Conservation (phyloP, 1,284 basidiomycete genomes). For the Sporisorium exsertum region DNA sequence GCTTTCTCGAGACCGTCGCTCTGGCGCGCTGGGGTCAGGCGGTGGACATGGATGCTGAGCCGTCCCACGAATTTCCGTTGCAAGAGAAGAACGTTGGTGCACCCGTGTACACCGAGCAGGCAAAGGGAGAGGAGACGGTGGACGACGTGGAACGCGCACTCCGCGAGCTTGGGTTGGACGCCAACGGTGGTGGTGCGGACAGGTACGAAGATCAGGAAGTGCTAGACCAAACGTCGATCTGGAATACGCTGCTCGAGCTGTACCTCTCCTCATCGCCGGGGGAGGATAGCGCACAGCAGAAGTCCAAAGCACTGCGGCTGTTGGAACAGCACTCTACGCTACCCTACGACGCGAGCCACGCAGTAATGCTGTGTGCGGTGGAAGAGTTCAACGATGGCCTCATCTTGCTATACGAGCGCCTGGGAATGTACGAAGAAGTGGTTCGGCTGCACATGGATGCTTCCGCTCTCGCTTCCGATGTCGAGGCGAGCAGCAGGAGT, state of each 20-base stretch:
- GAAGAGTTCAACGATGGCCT: slow-evolving; percentile 84
- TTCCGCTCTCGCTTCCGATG: slow-evolving; percentile 72
- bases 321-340: slow-evolving; percentile 69
- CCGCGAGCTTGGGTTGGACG: slow-evolving; percentile 25
- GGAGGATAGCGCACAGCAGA: slow-evolving; percentile 3
- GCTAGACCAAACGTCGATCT: slow-evolving; percentile 84
- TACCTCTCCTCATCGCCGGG: slow-evolving; percentile 76
- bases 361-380: slow-evolving; percentile 90
- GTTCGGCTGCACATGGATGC: slow-evolving; percentile 83
- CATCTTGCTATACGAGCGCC: slow-evolving; percentile 88
- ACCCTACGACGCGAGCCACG: slow-evolving; percentile 90
- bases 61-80: slow-evolving; percentile 8
- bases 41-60: slow-evolving; percentile 72
- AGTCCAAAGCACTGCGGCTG: slow-evolving; percentile 45
- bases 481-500: neutral
- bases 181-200: slow-evolving; percentile 26
- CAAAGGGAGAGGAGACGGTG: slow-evolving; percentile 12
- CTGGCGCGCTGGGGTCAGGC: slow-evolving; percentile 82
- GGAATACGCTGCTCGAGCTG: slow-evolving; percentile 95
- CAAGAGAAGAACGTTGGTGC: slow-evolving; percentile 4
- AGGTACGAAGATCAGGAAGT: slow-evolving; percentile 74
- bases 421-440: slow-evolving; percentile 96
- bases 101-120: slow-evolving; percentile 19
- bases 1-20: slow-evolving; percentile 90
- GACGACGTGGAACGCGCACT: slow-evolving; percentile 29